A percentile compares a stretch with the other conserved stretches of the same genome.
These are phyloP conservation scores for Gnomoniopsis sp. DNA, from an alignment of 2,329 filamentous ascomycete species.

Conservation along the genomic window DNA sequence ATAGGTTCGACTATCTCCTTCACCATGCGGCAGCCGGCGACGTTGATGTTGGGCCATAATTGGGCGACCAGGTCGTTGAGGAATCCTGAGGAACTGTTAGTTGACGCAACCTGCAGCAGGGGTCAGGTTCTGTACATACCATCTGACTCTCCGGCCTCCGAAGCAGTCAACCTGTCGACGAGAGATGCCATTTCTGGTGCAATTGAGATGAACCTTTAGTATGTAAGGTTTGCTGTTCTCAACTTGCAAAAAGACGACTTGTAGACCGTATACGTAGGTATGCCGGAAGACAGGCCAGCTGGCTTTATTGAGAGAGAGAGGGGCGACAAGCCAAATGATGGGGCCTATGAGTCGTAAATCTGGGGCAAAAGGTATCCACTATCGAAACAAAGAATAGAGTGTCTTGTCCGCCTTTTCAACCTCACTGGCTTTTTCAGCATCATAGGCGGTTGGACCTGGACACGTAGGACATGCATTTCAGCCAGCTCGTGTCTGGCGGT, in stretches of 20 bases:
- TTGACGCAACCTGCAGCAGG: not conserved
- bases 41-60: constrained; percentile 47
- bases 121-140: constrained; percentile 18
- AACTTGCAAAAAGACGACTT: not conserved
- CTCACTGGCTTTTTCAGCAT: not conserved
- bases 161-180: constrained; percentile 34
- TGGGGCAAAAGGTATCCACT: not conserved
- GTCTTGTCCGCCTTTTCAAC: not conserved
- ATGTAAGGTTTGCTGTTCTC: not conserved
- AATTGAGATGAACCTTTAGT: not conserved
- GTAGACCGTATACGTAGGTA: not conserved
- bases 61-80: constrained; percentile 45
- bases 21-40: constrained; percentile 39
- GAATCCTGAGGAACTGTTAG: constrained; percentile 30
- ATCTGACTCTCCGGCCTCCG: constrained; percentile 35
- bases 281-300: not conserved
- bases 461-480: not conserved
- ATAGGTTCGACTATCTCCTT: constrained; percentile 47
- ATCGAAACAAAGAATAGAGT: not conserved
- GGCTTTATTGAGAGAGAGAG: not conserved
- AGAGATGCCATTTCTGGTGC: constrained; percentile 27
- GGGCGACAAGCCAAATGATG: not conserved
- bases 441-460: not conserved
- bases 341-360: not conserved
- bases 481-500: not conserved